phyloP scores from a whole-genome alignment of 352 stramenopile species.

The Pythium brachiatum region DNA sequence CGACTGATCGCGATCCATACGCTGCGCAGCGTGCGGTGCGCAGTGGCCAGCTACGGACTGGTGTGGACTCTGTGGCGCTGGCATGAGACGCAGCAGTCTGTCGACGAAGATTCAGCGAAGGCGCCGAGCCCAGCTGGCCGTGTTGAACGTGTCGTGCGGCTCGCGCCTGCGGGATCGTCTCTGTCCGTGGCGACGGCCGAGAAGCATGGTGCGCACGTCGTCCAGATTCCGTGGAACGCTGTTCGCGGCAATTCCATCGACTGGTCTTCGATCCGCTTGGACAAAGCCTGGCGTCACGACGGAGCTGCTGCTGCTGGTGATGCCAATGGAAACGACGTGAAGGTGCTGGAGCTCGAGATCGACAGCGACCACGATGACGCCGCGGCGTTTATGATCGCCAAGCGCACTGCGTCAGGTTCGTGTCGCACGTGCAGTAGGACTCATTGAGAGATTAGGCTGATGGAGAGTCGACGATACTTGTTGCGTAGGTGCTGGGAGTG shows the following conservation, averaged over 20 bases:
- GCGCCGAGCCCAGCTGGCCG: constrained; percentile 5
- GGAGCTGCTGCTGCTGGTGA: not conserved
- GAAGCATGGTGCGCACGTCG: constrained; percentile 51
- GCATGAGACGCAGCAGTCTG: constrained; percentile 15
- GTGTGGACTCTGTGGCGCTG: constrained; percentile 49
- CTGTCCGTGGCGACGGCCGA: constrained; percentile 39
- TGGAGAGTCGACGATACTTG: not conserved
- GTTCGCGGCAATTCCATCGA: constrained; percentile 19
- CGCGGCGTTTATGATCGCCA: constrained; percentile 12
- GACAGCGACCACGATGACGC: constrained; percentile 8
- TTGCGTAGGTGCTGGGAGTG: constrained; percentile 8
- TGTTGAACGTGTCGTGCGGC: constrained; percentile 45
- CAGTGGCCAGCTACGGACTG: constrained; percentile 60
- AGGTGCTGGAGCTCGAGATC: constrained; percentile 27
- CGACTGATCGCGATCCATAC: constrained; percentile 46
- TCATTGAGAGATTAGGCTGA: not conserved
- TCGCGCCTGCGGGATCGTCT: constrained; percentile 39
- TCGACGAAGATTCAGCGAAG: constrained; percentile 1
- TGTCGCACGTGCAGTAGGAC: not conserved
- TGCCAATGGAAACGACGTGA: not conserved
- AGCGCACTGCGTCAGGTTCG: constrained; percentile 19
- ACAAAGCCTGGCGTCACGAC: not conserved
- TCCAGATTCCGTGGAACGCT: constrained; percentile 22
- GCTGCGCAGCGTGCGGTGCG: constrained; percentile 46
- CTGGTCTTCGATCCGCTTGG: constrained; percentile 23